Conservation (phyloP, 768 basidiomycete species). For the Mycena maculata region DNA sequence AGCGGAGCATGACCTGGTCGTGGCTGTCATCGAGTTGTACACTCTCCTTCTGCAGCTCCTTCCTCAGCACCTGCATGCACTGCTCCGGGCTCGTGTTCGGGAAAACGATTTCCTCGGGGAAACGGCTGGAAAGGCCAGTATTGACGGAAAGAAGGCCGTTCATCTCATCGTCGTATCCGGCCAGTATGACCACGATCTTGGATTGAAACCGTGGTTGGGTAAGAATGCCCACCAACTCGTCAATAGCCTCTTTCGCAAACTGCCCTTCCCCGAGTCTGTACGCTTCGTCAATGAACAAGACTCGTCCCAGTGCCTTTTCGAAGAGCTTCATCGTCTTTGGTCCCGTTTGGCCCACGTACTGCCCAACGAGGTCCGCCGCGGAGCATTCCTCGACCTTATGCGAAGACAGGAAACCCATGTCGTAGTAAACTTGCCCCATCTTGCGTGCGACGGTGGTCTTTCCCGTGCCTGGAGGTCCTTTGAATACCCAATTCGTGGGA, state of each 20-base stretch:
- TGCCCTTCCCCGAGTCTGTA: conserved; percentile 71
- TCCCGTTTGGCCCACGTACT: conserved; percentile 79
- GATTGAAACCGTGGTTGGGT: conserved; percentile 67
- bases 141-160: conserved; percentile 69
- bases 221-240: conserved; percentile 73
- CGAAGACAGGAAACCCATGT: conserved; percentile 62
- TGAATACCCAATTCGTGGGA: conserved; percentile 78
- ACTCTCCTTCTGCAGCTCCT: conserved; percentile 58
- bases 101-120: conserved; percentile 71
- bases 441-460: conserved; percentile 65
- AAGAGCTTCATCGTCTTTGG: conserved; percentile 71
- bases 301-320: conserved; percentile 73
- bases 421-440: conserved; percentile 62
- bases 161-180: conserved; percentile 78
- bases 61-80: conserved; percentile 62
- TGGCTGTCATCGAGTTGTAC: conserved; percentile 47
- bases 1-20: conserved; percentile 50
- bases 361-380: conserved; percentile 74
- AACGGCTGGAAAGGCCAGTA: conserved; percentile 73
- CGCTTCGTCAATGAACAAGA: conserved; percentile 80
- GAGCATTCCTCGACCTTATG: conserved; percentile 74
- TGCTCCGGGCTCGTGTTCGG: conserved; percentile 58
- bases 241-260: conserved; percentile 78
- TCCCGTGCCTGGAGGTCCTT: conserved; percentile 75
- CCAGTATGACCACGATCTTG: conserved; percentile 75